A percentile compares a stretch with the other conserved stretches of the same genome.
These are phyloP conservation scores for Lepidopterella palustris DNA, from an alignment of 495 filamentous ascomycete species.

Conservation along the genomic window DNA sequence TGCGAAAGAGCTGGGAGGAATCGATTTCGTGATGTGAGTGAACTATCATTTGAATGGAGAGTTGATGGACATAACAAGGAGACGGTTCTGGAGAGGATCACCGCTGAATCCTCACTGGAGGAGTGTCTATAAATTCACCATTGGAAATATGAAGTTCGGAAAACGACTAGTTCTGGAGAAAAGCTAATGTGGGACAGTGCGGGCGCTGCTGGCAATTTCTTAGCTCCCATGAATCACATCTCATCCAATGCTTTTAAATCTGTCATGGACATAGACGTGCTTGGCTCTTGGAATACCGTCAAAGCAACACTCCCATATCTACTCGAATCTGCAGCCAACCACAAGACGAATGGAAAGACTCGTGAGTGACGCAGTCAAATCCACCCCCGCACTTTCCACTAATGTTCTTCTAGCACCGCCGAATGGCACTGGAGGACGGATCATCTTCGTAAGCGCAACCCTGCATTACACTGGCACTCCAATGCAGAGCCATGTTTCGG, in stretches of 20 bases:
- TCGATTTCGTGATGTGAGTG: constrained; percentile 88
- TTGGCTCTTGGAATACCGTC: constrained; percentile 89
- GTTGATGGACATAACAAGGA: no score
- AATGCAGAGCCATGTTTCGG: constrained; percentile 77
- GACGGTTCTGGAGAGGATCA: no score
- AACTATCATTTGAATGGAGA: constrained; percentile 1
- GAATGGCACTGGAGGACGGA: constrained; percentile 65
- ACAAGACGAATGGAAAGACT: constrained; percentile 45
- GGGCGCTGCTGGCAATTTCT: constrained; percentile 93
- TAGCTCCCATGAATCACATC: constrained; percentile 76
- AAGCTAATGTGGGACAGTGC: constrained; percentile 50
- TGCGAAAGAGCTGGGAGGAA: constrained; percentile 69
- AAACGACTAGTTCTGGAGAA: no score
- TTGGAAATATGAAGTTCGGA: no score
- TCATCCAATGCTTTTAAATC: constrained; percentile 86
- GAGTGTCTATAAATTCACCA: no score
- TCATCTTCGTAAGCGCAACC: constrained; percentile 82
- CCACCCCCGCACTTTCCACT: background rate
- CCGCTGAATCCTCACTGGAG: no score
- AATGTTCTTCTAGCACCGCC: constrained; percentile 23
- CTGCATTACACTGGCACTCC: constrained; percentile 82
- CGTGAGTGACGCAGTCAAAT: constrained; percentile 31
- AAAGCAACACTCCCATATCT: constrained; percentile 85
- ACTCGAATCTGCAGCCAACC: constrained; percentile 60
- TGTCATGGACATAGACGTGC: constrained; percentile 92